phyloP scores from a whole-genome alignment of 202 grass and related monocot genomes.

The Setaria viridis region DNA sequence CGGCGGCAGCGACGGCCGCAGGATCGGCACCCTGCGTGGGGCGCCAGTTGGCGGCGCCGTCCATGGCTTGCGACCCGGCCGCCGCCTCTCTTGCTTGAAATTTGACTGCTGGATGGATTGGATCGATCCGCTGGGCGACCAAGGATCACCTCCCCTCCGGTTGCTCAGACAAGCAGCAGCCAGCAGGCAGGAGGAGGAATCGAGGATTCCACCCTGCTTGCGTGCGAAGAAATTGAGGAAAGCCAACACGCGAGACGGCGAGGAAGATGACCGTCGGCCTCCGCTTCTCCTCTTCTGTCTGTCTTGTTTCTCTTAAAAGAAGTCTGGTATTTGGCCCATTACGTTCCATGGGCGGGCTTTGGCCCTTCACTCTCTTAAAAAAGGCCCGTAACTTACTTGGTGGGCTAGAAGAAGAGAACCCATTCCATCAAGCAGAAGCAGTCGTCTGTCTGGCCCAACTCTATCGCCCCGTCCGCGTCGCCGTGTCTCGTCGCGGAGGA shows the following conservation, averaged over 20 bases:
- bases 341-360: too few species aligned
- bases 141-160: too few species aligned
- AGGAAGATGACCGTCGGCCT: too few species aligned
- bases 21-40: conserved; percentile 61
- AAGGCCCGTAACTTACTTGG: too few species aligned
- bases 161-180: too few species aligned
- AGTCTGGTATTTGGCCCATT: too few species aligned
- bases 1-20: conserved; percentile 23
- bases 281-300: too few species aligned
- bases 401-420: too few species aligned
- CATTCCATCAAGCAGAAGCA: too few species aligned
- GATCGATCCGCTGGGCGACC: neutral
- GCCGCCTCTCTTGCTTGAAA: neutral
- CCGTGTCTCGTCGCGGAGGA: neutral
- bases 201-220: too few species aligned
- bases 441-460: neutral
- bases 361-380: too few species aligned
- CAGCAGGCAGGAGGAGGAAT: neutral
- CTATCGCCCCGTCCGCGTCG: neutral
- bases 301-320: too few species aligned
- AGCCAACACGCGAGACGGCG: neutral
- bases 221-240: conserved; percentile 23
- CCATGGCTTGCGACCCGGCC: conserved; percentile 18
- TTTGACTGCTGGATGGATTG: neutral
- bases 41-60: conserved; percentile 58